Base-by-base conservation (phyloP, 2,329 filamentous ascomycete species). In the Tetracladium maxilliforme region DNA sequence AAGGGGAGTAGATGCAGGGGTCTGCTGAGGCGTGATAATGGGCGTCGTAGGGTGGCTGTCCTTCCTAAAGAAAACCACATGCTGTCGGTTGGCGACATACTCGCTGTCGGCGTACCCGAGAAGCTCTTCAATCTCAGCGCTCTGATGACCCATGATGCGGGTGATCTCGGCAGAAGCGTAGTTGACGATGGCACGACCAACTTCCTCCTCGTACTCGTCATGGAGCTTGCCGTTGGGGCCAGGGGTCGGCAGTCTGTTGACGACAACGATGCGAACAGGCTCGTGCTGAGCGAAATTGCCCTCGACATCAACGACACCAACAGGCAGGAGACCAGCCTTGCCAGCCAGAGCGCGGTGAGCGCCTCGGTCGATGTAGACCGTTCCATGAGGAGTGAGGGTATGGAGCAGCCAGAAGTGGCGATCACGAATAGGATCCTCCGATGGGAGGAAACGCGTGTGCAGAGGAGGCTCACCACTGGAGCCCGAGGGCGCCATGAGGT, bases 341-440 rank as follows among this genome's bases (percentile, higher is more conserved):
- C 75, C 72, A 10, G 72, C 56, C 4, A 95, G 64, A 1, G 87
- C 90, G 17, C 64, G 60, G 52, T 84, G 74, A 4, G 87, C 87
- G 21, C 90, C 90, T n/a, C 70, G 58, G 55, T 98, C 90, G 39
- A 98, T 92, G 54, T 82, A 95, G 14, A 98, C 47, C 3, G 78
- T 92, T 10, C 90, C 90, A 42, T 92, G 86, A 1, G 90, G 83
- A 14, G 76, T 74, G 8, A 94, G 70, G 7, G 87, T 90, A 51
- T 98, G 83, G 1, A 95, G 64, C 24, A 98, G 74, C 90, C 90
- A 98, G 62, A 98, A 95, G 45, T 90, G 84, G 33, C 87, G 77
- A 47, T 94, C 90, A 29, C 83, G 74, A 31, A 95, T 90, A 2
- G 87, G 86, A 14, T 80, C 72, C 1, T 67, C 59, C 7, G 83